Conservation (phyloP, 148 eudicot species). For the Suaeda aralocaspica region DNA sequence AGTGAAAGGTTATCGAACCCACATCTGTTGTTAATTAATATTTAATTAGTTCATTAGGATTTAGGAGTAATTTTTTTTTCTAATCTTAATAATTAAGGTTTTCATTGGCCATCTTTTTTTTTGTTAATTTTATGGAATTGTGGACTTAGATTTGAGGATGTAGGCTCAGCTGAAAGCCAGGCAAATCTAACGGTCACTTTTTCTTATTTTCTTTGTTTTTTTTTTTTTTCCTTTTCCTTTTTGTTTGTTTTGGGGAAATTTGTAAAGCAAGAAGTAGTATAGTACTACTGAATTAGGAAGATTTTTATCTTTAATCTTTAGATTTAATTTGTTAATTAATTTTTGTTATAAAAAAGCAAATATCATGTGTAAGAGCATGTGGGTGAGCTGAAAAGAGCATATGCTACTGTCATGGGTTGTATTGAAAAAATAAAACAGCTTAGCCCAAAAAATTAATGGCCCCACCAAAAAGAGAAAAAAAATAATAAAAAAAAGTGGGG, state of each 20-base stretch:
- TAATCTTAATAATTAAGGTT: conserved; percentile 1
- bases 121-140: conserved; percentile 22
- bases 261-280: conserved; percentile 9
- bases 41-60: neutral
- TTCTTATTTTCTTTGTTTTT: neutral
- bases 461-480: too few species aligned
- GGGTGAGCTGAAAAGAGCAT: conserved; percentile 33
- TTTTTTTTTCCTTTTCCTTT: neutral
- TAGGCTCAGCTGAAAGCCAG: conserved; percentile 27
- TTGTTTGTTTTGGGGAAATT: conserved; percentile 11
- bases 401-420: conserved; percentile 19
- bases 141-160: conserved; percentile 33
- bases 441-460: conserved; percentile 1
- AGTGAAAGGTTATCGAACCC: conserved; percentile 6
- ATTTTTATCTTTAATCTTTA: neutral
- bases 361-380: conserved; percentile 38
- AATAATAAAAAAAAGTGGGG: neutral
- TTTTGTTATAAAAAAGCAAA: neutral
- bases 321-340: neutral
- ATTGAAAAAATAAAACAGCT: conserved; percentile 9
- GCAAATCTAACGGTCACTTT: conserved; percentile 40
- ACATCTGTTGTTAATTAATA: conserved; percentile 10
- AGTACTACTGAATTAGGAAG: conserved; percentile 3
- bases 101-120: conserved; percentile 20
- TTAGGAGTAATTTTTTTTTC: conserved; percentile 11